Evolutionary conservation across 2,329 filamentous ascomycete genomes (phyloP), one percentile per base, ranked within the genome.

Genomic region (Penicillium aurantiogriseum): DNA sequence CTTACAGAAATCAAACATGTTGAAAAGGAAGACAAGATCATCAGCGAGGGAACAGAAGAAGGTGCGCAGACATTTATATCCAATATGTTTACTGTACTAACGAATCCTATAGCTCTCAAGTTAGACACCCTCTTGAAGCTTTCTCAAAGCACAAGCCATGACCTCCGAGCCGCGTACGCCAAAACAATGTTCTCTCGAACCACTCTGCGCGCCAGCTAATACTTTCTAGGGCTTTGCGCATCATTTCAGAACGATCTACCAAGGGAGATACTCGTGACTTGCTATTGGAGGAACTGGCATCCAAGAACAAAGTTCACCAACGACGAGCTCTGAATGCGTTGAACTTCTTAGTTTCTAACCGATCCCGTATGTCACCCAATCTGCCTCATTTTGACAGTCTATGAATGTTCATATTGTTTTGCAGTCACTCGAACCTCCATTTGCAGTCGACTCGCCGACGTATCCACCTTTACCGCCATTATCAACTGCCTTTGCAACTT

Each of bases 11-110:
- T 94, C 67, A 85, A 85, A 58, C 82, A 85, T 36, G 70, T 79
- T 38, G 83, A 86, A 58, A 85, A 85, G 36, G 87, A 88, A 70
- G 84, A 88, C 50, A 84, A 88, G 64, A 89, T 90, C 70, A 89
- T 91, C 62, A 89, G 86, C 15, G 87, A 91, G 71, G 85, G 88
- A 25, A 90, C 88, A 2, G 88, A 92, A 68, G 88, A 91, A 68
- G 83, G 77, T 77, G 17, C n/a, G 65, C 31, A 57, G 15, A 7
- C 1, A 6, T 9, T 0, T 4, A 27, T 36, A n/a, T 8, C 9
- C 3, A 11, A 23, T 21, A 6, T 4, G 15, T n/a, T n/a, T 3
- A 6, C 23, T 27, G 10, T 46, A 51, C 62, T 75, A 49, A 74
- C 39, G n/a, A 10, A 8, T 3, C 5, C 13, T 19, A 3, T 57